Evolutionary conservation across 192 early-diverging fungal genomes (phyloP).

Genomic region (Thamnidium elegans): DNA sequence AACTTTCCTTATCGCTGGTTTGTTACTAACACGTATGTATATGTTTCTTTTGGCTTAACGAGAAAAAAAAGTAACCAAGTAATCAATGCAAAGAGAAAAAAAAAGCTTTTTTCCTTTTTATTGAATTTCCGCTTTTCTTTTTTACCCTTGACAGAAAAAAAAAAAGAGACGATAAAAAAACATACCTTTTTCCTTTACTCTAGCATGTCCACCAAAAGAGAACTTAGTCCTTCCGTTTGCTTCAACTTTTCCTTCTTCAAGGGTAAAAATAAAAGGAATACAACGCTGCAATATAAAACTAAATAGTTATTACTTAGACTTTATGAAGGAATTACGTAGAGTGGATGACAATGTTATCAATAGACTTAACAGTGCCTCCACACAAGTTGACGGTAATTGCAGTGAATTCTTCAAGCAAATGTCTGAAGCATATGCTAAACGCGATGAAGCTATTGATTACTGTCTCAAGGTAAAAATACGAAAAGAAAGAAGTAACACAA

Average conservation of each 20-base stretch:
- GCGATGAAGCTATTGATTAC: constrained; percentile 63
- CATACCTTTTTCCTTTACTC: too few relatives aligned
- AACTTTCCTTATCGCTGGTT: too few relatives aligned
- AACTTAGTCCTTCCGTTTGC: constrained; percentile 53
- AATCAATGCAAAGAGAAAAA: too few relatives aligned
- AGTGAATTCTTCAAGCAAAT: constrained; percentile 62
- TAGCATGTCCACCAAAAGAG: constrained; percentile 29
- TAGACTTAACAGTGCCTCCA: constrained; percentile 72
- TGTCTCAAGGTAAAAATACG: constrained; percentile 62
- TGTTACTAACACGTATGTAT: too few relatives aligned
- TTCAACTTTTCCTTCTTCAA: constrained; percentile 64
- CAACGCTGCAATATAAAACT: neutral
- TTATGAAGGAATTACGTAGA: constrained; percentile 66
- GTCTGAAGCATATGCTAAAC: constrained; percentile 59
- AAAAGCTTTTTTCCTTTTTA: too few relatives aligned
- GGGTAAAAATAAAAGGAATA: constrained; percentile 34
- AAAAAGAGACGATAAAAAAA: too few relatives aligned
- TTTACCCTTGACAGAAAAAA: too few relatives aligned
- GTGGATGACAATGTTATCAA: constrained; percentile 83
- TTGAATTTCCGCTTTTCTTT: too few relatives aligned
- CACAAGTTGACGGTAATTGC: constrained; percentile 58
- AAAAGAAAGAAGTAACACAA: neutral
- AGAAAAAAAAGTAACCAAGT: too few relatives aligned
- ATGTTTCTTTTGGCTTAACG: too few relatives aligned
- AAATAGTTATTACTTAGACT: constrained; percentile 41